phyloP scores from a whole-genome alignment of 768 basidiomycete genomes.

The Rubroboletus satanas region DNA sequence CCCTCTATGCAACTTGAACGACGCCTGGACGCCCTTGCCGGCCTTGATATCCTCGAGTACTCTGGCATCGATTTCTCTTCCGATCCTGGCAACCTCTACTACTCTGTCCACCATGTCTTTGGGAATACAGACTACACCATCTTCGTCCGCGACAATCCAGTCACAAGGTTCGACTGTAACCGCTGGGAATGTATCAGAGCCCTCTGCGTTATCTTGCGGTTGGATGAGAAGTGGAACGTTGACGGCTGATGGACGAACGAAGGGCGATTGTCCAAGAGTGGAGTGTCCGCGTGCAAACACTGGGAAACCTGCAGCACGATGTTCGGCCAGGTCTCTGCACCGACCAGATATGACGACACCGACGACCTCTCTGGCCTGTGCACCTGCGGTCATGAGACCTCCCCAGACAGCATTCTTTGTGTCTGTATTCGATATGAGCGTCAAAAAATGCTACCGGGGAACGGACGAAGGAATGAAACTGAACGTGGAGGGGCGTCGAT shows the following conservation, averaged over 20 bases:
- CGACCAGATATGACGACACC: conserved; percentile 84
- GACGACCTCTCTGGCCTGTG: conserved; percentile 60
- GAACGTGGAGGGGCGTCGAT: conserved; percentile 71
- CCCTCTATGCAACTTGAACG: conserved; percentile 76
- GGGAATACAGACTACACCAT: conserved; percentile 86
- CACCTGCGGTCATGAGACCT: conserved; percentile 86
- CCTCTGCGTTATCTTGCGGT: conserved; percentile 29
- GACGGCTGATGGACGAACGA: conserved; percentile 74
- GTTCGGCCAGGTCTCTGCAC: conserved; percentile 81
- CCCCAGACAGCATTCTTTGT: conserved; percentile 87
- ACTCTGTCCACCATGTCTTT: conserved; percentile 50
- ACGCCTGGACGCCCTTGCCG: conserved; percentile 69
- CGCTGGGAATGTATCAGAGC: conserved; percentile 43
- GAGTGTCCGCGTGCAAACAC: conserved; percentile 82
- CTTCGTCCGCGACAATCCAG: conserved; percentile 80
- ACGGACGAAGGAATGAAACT: conserved; percentile 23
- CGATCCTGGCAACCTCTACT: conserved; percentile 51
- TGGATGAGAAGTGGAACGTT: conserved; percentile 59
- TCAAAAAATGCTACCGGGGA: neutral
- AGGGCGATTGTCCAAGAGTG: conserved; percentile 82
- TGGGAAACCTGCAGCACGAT: conserved; percentile 63
- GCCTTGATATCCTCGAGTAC: conserved; percentile 73
- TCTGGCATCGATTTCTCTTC: conserved; percentile 60
- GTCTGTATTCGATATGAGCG: conserved; percentile 37
- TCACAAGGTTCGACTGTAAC: conserved; percentile 70